A percentile compares a stretch with the other conserved stretches of the same genome.
These are phyloP conservation scores for Fusarium transvaalense DNA, from an alignment of 2,329 filamentous ascomycete genomes.

Conservation along the genomic window DNA sequence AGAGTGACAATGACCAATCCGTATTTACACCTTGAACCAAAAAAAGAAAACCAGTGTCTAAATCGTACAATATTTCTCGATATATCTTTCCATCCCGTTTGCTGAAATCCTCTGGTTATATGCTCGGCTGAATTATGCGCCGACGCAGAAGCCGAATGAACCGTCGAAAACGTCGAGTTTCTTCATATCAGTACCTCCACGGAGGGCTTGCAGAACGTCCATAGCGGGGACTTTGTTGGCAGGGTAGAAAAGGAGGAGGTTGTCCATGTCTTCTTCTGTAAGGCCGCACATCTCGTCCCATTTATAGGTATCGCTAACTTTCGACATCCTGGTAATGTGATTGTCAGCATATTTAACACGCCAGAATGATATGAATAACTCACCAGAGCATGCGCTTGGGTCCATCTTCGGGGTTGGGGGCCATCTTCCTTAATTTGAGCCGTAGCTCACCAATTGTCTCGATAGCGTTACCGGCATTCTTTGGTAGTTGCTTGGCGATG, in stretches of 20 bases:
- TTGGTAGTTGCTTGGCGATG: slow-evolving; percentile 82
- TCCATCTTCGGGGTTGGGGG: slow-evolving; percentile 78
- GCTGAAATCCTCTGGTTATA: not conserved
- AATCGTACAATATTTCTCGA: slow-evolving; percentile 38
- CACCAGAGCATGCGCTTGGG: slow-evolving; percentile 92
- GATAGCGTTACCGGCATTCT: slow-evolving; percentile 86
- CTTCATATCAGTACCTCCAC: slow-evolving; percentile 58
- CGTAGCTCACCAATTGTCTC: slow-evolving; percentile 84
- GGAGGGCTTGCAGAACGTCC: slow-evolving; percentile 67
- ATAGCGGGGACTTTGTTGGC: slow-evolving; percentile 67
- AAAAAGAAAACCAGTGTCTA: slow-evolving; percentile 32
- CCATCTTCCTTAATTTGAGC: slow-evolving; percentile 81
- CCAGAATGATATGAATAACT: slow-evolving; percentile 45
- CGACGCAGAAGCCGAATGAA: slow-evolving; percentile 70
- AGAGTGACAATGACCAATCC: slow-evolving; percentile 28
- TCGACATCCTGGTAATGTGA: slow-evolving; percentile 78
- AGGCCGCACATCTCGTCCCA: slow-evolving; percentile 87
- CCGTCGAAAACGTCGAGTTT: slow-evolving; percentile 70
- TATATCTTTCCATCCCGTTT: slow-evolving; percentile 9
- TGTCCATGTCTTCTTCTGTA: slow-evolving; percentile 86
- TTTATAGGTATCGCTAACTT: slow-evolving; percentile 87
- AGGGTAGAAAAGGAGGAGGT: slow-evolving; percentile 80
- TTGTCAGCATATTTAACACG: slow-evolving; percentile 12
- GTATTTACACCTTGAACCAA: slow-evolving; percentile 43
- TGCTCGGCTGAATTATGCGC: slow-evolving; percentile 48